Conservation (phyloP, 345 rosid species). For the Salix udensis region DNA sequence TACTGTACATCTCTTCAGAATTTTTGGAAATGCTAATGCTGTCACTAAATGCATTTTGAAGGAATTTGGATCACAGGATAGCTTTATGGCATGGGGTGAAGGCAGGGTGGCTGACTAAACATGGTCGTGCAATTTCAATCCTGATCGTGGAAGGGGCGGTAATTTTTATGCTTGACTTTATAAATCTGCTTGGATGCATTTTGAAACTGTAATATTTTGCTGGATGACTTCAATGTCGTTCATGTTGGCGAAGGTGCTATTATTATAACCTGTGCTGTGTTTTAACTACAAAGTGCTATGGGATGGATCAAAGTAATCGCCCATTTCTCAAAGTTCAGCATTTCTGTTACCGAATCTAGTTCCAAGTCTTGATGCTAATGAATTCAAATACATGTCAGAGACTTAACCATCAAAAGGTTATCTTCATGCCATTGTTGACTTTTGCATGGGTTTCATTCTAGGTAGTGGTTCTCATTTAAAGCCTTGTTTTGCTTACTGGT, state of each 20-base stretch:
- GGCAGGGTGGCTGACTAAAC: slow-evolving; percentile 41
- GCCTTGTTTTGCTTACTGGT: background rate
- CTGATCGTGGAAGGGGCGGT: background rate
- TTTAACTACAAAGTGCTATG: background rate
- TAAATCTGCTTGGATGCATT: background rate
- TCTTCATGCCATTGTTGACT: background rate
- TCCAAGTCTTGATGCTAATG: background rate
- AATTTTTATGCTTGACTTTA: background rate
- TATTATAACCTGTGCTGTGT: background rate
- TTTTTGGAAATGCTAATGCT: background rate
- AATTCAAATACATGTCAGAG: background rate
- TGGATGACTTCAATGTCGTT: background rate
- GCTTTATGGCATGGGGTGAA: slow-evolving; percentile 77
- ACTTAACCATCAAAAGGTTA: background rate
- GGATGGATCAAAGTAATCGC: background rate
- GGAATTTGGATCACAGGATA: slow-evolving; percentile 97
- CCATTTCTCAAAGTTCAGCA: background rate
- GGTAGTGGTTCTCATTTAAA: background rate
- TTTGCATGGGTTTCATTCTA: background rate
- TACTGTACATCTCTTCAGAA: background rate
- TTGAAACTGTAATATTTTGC: slow-evolving; percentile 5
- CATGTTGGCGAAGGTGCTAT: slow-evolving; percentile 3
- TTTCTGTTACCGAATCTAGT: background rate
- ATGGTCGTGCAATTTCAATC: background rate
- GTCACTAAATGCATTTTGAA: slow-evolving; percentile 18